A percentile compares a stretch with the other conserved stretches of the same genome.
phyloP scores from a whole-genome alignment of 2,329 filamentous ascomycete genomes.

The Xylariaceae sp. region DNA sequence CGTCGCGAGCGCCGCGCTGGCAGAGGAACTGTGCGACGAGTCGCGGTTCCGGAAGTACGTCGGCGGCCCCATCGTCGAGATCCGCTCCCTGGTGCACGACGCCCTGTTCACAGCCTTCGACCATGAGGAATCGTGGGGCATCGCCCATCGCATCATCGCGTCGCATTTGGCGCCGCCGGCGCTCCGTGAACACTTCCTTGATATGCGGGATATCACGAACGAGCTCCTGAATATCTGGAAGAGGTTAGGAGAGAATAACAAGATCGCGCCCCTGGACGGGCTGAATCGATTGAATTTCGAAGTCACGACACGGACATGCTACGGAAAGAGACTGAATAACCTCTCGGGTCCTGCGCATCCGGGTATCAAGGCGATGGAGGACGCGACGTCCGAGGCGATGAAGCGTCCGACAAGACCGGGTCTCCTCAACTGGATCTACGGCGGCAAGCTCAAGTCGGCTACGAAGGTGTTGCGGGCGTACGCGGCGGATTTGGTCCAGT shows the following conservation, averaged over 20 bases:
- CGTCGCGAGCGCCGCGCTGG: conserved; percentile 38
- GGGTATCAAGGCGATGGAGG: conserved; percentile 50
- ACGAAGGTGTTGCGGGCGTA: conserved; percentile 51
- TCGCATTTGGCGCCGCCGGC: conserved; percentile 37
- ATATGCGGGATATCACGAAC: conserved; percentile 44
- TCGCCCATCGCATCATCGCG: conserved; percentile 49
- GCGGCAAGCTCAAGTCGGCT: conserved; percentile 48
- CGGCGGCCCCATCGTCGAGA: conserved; percentile 48
- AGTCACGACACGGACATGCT: conserved; percentile 45
- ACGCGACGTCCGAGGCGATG: conserved; percentile 51
- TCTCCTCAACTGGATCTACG: conserved; percentile 48
- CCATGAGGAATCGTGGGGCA: conserved; percentile 44
- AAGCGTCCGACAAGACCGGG: conserved; percentile 48
- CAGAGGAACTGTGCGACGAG: conserved; percentile 46
- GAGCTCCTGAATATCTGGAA: conserved; percentile 50
- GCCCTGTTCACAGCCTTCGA: conserved; percentile 49
- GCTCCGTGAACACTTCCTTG: conserved; percentile 37
- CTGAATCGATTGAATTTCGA: conserved; percentile 52
- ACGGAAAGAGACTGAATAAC: conserved; percentile 44
- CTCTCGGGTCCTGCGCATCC: conserved; percentile 43
- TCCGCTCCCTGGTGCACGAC: conserved; percentile 45
- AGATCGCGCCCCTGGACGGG: conserved; percentile 43
- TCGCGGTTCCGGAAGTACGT: conserved; percentile 51
- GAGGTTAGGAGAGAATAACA: conserved; percentile 33
- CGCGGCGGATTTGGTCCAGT: conserved; percentile 51